Evolutionary conservation across 169 alveolate genomes (phyloP).

Genomic region (Cryptosporidium ubiquitum): DNA sequence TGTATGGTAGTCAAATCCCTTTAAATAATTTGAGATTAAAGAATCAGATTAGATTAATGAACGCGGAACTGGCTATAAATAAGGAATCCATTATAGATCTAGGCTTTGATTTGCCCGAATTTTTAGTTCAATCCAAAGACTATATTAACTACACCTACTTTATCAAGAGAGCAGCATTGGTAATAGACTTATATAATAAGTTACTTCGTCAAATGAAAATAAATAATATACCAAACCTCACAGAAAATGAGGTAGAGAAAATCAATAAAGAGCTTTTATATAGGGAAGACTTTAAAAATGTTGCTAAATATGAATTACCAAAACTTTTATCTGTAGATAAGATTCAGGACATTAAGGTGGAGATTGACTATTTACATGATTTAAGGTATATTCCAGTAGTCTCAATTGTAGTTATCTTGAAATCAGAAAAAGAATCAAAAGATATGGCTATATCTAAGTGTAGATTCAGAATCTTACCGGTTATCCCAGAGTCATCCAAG

Average conservation of each 20-base stretch:
- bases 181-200: neutral
- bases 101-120: slow-evolving; percentile 15
- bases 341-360: neutral
- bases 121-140: slow-evolving; percentile 11
- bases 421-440: neutral
- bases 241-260: neutral
- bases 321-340: neutral
- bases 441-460: neutral
- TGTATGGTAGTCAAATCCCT: neutral
- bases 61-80: neutral
- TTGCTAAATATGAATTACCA: neutral
- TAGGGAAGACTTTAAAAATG: neutral
- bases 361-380: slow-evolving; percentile 42
- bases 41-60: neutral
- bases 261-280: neutral
- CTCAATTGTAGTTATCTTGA: neutral
- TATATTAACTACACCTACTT: slow-evolving; percentile 32
- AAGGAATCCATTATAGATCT: neutral
- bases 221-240: neutral
- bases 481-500: neutral
- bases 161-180: slow-evolving; percentile 35
- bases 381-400: slow-evolving; percentile 35
- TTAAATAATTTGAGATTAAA: neutral
- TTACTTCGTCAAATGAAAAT: neutral
- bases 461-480: slow-evolving; percentile 19